These are phyloP conservation scores for Nitzschia palea DNA, from an alignment of 108 stramenopile genomes.

Conservation along the genomic window DNA sequence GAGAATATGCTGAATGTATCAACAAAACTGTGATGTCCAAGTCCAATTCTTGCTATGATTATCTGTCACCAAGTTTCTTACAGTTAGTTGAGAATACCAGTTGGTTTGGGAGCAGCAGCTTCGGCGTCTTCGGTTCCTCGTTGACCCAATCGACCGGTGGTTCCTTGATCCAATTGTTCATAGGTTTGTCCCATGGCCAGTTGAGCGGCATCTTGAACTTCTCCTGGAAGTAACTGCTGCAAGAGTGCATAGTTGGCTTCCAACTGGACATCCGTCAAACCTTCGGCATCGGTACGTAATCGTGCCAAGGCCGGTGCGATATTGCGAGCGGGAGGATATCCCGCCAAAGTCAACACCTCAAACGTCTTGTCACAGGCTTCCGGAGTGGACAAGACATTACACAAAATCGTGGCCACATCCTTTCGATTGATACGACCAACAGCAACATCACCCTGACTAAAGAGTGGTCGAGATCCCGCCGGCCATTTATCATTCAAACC, in stretches of 20 bases:
- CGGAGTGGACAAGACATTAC: constrained; percentile 56
- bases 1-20: no score
- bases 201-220: constrained; percentile 70
- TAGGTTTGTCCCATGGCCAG: constrained; percentile 89
- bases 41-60: no score
- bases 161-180: constrained; percentile 79
- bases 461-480: constrained; percentile 76
- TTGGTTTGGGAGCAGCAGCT: constrained; percentile 4
- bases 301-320: constrained; percentile 47
- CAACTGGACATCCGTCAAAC: constrained; percentile 47
- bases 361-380: constrained; percentile 91
- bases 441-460: constrained; percentile 86
- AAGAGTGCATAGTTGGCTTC: constrained; percentile 55
- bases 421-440: constrained; percentile 89
- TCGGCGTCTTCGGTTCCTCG: constrained; percentile 58
- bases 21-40: no score
- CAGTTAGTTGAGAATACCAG: no score
- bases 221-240: constrained; percentile 89
- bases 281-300: constrained; percentile 40
- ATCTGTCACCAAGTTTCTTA: no score
- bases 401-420: constrained; percentile 83
- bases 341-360: constrained; percentile 78
- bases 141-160: constrained; percentile 74
- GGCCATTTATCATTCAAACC: constrained; percentile 93
- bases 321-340: constrained; percentile 62